A percentile compares a stretch with the other conserved stretches of the same genome.
These are phyloP conservation scores for Myriosclerotinia curreyana DNA, from an alignment of 2,329 filamentous ascomycete genomes.

Conservation along the genomic window DNA sequence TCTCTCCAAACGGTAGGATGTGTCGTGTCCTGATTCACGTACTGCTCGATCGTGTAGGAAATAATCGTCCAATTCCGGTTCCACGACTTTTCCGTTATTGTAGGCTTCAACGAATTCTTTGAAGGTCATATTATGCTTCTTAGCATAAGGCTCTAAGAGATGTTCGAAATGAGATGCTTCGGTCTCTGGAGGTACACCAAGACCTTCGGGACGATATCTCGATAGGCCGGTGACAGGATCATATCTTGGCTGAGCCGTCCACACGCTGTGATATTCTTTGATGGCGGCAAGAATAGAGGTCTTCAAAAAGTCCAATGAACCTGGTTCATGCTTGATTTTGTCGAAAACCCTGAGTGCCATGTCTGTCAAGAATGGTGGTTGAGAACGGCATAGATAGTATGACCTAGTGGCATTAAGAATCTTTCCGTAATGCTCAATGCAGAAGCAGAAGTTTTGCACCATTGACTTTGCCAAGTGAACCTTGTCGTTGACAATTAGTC, in stretches of 20 bases:
- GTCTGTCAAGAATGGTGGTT: constrained; percentile 95
- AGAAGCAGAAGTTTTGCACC: constrained; percentile 96
- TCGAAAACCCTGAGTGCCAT: constrained; percentile 95
- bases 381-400: constrained; percentile 91
- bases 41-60: constrained; percentile 95
- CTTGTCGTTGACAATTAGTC: constrained; percentile 79
- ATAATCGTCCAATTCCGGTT: constrained; percentile 91
- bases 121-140: constrained; percentile 72
- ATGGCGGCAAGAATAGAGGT: constrained; percentile 84
- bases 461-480: constrained; percentile 88
- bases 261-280: constrained; percentile 57
- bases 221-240: constrained; percentile 51
- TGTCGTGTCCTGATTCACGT: constrained; percentile 95
- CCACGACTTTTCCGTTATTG: constrained; percentile 70
- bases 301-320: constrained; percentile 75
- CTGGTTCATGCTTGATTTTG: constrained; percentile 69
- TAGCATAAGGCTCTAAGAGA: constrained; percentile 38
- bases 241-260: constrained; percentile 44
- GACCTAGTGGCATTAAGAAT: constrained; percentile 95
- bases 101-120: constrained; percentile 85
- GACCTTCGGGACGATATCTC: constrained; percentile 50
- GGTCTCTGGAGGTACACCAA: constrained; percentile 55
- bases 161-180: constrained; percentile 55
- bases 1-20: constrained; percentile 86
- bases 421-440: constrained; percentile 97